Evolutionary conservation across 2,329 filamentous ascomycete species (phyloP).

Genomic region (Helminthosporium solani): DNA sequence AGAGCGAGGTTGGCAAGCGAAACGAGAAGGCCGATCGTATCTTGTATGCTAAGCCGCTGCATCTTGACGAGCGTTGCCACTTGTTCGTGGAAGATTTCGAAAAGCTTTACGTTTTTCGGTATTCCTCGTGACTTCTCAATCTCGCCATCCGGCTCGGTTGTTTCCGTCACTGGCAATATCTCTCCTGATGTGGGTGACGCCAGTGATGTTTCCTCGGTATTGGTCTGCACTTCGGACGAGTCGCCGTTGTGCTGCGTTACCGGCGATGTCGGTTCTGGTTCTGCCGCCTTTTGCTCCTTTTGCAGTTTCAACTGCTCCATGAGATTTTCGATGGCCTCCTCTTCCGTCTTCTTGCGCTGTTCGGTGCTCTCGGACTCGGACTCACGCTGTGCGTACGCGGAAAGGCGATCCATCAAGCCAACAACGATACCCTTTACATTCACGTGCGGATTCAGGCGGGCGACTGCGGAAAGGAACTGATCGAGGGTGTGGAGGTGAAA

Average conservation of each 20-base stretch:
- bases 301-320: conserved; percentile 75
- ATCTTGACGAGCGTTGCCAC: conserved; percentile 91
- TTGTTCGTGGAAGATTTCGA: conserved; percentile 96
- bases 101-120: conserved; percentile 79
- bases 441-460: conserved; percentile 90
- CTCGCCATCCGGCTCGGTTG: conserved; percentile 45
- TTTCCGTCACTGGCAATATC: conserved; percentile 38
- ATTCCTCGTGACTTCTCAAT: conserved; percentile 57
- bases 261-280: conserved; percentile 14
- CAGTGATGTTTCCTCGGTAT: conserved; percentile 30
- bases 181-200: conserved; percentile 32
- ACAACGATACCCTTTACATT: conserved; percentile 98
- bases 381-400: conserved; percentile 90
- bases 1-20: conserved; percentile 86
- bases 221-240: conserved; percentile 27
- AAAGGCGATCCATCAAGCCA: conserved; percentile 93
- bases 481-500: conserved; percentile 97
- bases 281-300: conserved; percentile 53
- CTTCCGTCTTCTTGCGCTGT: conserved; percentile 74
- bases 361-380: conserved; percentile 69
- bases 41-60: conserved; percentile 87
- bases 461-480: conserved; percentile 89
- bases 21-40: conserved; percentile 90
- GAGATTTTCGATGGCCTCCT: conserved; percentile 76
- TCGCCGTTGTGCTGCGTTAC: conserved; percentile 39